Base-by-base conservation (phyloP, 2,329 filamentous ascomycete species). In the Lasiodiplodia sp. region DNA sequence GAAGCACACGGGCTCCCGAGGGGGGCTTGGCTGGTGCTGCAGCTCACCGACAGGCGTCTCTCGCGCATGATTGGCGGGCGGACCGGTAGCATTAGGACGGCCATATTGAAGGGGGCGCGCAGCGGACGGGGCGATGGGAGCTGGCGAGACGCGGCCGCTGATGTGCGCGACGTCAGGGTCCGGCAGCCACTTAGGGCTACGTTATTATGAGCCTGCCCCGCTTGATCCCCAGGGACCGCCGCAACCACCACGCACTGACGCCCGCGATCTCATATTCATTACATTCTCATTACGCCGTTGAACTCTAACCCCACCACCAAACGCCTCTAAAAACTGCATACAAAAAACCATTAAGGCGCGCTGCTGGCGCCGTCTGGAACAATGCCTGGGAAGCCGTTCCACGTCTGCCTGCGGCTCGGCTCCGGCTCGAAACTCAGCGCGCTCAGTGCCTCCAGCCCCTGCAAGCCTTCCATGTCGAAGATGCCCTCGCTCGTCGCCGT, bases 321-420 rank as follows among this genome's bases (percentile, higher is more conserved):
- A 12, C 58, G 58, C 58, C 58, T 51, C 58, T 63, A 31, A 55
- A 10, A 11, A 38, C 37, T 16, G 14, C 31, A 7, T 66, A 55
- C 63, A 66, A 12, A 18, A 66, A 55, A 31, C 31, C 37, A 16
- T 51, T 11, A 66, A 21, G 52, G 64, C 10, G 44, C 55, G 38
- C 63, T 66, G 51, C 51, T 31, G 16, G 23, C 57, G 64, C 25
- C 49, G 40, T 21, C 52, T 6, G 25, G 12, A 18, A 58, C 28
- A 38, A 58, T 25, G n/a, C 55, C 55, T 4, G 65, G 65, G 16
- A 67, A 67, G 2, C 65, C 65, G 12, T 67, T 67, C 65, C 65
- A 67, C 5, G 65, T 67, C 65, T 67, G 53, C 28, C 65, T 49
- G 28, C 65, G 65, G 4, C 18, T 58, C 2, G 28, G 12, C 31